Evolutionary conservation across 768 basidiomycete genomes (phyloP), one percentile per base, ranked within the genome.

Genomic region (Paxillus ammoniavirescens): DNA sequence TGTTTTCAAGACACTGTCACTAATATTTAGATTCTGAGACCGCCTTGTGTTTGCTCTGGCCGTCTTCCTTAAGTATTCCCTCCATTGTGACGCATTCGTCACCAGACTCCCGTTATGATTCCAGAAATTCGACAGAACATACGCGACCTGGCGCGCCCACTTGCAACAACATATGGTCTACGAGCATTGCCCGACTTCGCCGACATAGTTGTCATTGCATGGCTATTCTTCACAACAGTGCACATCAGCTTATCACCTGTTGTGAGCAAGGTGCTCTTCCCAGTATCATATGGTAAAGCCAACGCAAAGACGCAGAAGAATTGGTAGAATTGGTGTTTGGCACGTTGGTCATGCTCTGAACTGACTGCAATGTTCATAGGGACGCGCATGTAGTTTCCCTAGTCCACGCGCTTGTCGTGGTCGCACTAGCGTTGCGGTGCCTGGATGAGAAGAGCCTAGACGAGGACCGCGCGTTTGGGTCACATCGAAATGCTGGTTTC

Each of bases 381-480:
- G 77, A 80, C 44, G 81, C 84, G 52, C 89, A 83, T 55, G 73
- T 86, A 33, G 82, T 86, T 23, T 91, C 92, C 0, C 82, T 91
- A 59, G 72, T 83, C 1, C 89, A 94, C 64, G 83, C 87, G 0
- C 50, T 89, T 21, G 63, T 89, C 49, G 77, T 89, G 50, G 75
- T 92, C 33, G 82, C 85, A 0, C 75, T 88, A 21, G 80, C 90
- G 1, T 61, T 82, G 17, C 79, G 75, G 49, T 78, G 77, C 36
- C 72, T 91, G 18, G 66, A 75, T 41, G 67, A 74, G 13, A 69
- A 78, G 0, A 76, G 70, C 14, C 72, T 87, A 15, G 65, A 71
- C 26, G 61, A 70, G n/a, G 86, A 93, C 67, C 81, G 82, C 31
- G 86, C 83, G 6, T 93, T 86, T 63, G 93, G 91, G 6, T 93